Conservation (phyloP, 176 grass and related monocot genomes). For the Bromus sterilis region DNA sequence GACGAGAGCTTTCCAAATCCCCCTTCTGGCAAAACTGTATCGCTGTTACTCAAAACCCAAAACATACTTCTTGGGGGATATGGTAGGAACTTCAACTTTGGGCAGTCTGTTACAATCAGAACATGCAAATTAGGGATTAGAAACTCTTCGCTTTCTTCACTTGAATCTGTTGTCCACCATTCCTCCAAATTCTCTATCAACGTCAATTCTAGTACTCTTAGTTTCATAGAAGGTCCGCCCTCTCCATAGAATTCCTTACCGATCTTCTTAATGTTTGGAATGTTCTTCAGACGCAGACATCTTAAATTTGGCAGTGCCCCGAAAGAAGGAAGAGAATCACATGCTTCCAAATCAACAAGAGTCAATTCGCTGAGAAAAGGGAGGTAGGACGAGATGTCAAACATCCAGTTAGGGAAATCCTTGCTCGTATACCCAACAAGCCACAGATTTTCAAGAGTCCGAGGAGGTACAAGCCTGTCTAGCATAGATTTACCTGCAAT, state of each 20-base stretch:
- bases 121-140: background rate
- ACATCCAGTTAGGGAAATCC: background rate
- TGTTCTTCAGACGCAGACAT: fast-evolving
- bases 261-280: background rate
- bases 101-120: fast-evolving
- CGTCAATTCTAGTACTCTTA: fast-evolving
- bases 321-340: background rate
- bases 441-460: background rate
- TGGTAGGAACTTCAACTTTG: conserved; percentile 12
- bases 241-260: background rate
- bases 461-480: background rate
- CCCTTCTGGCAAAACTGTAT: background rate
- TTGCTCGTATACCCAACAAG: background rate
- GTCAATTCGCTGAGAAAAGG: background rate
- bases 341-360: fast-evolving
- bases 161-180: background rate
- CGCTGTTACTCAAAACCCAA: background rate
- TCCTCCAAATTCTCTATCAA: background rate
- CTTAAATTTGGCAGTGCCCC: background rate
- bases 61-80: background rate
- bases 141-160: background rate
- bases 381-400: background rate
- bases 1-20: background rate
- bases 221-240: background rate
- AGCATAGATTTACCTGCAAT: background rate